Evolutionary conservation across 2,329 filamentous ascomycete genomes (phyloP), one percentile per base, ranked within the genome.

Genomic region (Dactylellina leptospora): DNA sequence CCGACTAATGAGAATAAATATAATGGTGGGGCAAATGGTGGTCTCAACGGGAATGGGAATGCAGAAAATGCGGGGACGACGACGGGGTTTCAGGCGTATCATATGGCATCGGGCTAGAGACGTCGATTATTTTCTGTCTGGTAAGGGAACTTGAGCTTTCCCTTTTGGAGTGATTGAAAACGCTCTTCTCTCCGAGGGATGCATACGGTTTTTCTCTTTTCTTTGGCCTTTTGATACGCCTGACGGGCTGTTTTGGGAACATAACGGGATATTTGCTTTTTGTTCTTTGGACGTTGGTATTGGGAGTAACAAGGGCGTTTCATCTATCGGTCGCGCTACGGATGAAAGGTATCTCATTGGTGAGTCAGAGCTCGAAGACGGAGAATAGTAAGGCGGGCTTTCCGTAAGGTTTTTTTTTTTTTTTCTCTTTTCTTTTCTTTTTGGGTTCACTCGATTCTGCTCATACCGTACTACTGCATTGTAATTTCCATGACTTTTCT

Each of bases 301-400:
- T 10, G 18, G 61, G 61, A 66, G 61, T 66, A 66, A 13, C 10
- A 51, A n/a, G 3, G 61, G 61, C 53, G 61, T 58, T 66, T 66
- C 53, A 10, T 16, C 30, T 9, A 36, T 25, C 54, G 16, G 30
- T 25, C 20, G 44, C 36, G 25, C 45, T 33, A 38, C 20, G 47
- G n/a, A n/a, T n/a, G n/a, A n/a, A n/a, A n/a, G n/a, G n/a, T n/a
- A n/a, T n/a, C n/a, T n/a, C n/a, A n/a, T n/a, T n/a, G n/a, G n/a
- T n/a, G n/a, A n/a, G n/a, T n/a, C n/a, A n/a, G n/a, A n/a, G n/a
- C n/a, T n/a, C n/a, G n/a, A n/a, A n/a, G n/a, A n/a, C n/a, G n/a
- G n/a, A n/a, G n/a, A n/a, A n/a, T n/a, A n/a, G n/a, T n/a, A n/a
- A n/a, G n/a, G n/a, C n/a, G n/a, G n/a, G n/a, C n/a, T n/a, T n/a